Base-by-base conservation (phyloP, 2,329 filamentous ascomycete species). In the Coniochaeta sp. region DNA sequence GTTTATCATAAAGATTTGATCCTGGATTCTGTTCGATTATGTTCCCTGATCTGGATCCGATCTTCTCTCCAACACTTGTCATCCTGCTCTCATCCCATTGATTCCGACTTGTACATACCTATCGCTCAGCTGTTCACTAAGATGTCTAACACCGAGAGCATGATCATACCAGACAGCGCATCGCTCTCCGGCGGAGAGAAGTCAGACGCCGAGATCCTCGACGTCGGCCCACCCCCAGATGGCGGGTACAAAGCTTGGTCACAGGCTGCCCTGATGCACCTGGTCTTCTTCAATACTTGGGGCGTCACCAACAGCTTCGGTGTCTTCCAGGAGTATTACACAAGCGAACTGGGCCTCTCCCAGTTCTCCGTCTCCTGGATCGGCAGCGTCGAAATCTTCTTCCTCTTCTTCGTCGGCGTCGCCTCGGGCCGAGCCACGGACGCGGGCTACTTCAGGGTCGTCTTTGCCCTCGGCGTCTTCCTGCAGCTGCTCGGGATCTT, bases 401-500 rank as follows among this genome's bases (percentile, higher is more conserved):
- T 57, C 22, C 34, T 57, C 22, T 57, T 57, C 55, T 44, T 57
- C 55, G n/a, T 40, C 55, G 55, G 55, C 55, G 36, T n/a, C 26
- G n/a, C 26, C 10, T 3, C 55, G 19, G 55, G 55, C 9, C 55
- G 55, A 7, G 34, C 38, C 36, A 57, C 55, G 24, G 55, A 57
- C 55, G 55, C 55, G 16, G 55, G 55, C 22, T 26, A 57, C 55
- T 57, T 57, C 55, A 16, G 17, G 9, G 24, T 52, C 24, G 30
- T 6, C 7, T 30, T 52, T 52, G 52, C 81, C 10, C 62, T 73
- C 44, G 84, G 84, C 55, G 79, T 79, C 1, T 67, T 84, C 42
- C 66, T 83, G 55, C 80, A 84, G 65, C 72, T 84, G 32, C 80
- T 87, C 59, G 80, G 81, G 4, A 68, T 87, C 10, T 87, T 88